Conservation (phyloP, 495 filamentous ascomycete genomes). For the Aspergillus hancockii region DNA sequence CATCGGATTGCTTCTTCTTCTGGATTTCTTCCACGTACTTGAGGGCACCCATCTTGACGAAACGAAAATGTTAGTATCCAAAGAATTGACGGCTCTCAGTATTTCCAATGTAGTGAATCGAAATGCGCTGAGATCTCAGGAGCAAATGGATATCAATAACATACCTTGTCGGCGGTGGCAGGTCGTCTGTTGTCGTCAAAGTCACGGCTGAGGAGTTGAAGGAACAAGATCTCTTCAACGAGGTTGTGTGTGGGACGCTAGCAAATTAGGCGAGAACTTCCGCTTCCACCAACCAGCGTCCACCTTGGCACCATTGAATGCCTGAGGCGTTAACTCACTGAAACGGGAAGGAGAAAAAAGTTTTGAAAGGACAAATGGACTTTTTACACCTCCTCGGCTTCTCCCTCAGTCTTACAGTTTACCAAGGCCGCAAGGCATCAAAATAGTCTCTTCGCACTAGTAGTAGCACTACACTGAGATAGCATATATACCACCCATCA, state of each 20-base stretch:
- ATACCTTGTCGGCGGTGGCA: slow-evolving; percentile 54
- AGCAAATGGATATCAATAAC: slow-evolving; percentile 14
- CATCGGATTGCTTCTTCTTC: slow-evolving; percentile 99
- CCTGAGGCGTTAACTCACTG: slow-evolving; percentile 16
- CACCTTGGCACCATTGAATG: neutral
- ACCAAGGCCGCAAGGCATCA: slow-evolving; percentile 12
- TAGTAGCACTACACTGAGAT: too few relatives aligned
- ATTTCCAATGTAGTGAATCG: neutral
- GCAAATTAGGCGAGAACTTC: slow-evolving; percentile 44
- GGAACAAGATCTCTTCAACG: slow-evolving; percentile 35
- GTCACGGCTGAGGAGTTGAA: slow-evolving; percentile 46
- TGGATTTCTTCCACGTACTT: slow-evolving; percentile 99
- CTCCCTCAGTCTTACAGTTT: too few relatives aligned
- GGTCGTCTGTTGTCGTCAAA: slow-evolving; percentile 53
- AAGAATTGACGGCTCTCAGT: slow-evolving; percentile 2
- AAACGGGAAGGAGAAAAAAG: slow-evolving; percentile 1
- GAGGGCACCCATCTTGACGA: slow-evolving; percentile 78
- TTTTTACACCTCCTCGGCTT: neutral
- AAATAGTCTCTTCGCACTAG: neutral
- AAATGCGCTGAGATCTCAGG: neutral
- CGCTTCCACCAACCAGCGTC: slow-evolving; percentile 17
- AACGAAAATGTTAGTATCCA: slow-evolving; percentile 20
- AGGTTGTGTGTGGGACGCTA: slow-evolving; percentile 52
- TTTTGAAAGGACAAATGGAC: too few relatives aligned
- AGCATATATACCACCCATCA: too few relatives aligned